Percentiles rank a stretch among this genome's conserved stretches.
Conservation (phyloP, 352 stramenopile genomes). For the Pythium aphanidermatum region DNA sequence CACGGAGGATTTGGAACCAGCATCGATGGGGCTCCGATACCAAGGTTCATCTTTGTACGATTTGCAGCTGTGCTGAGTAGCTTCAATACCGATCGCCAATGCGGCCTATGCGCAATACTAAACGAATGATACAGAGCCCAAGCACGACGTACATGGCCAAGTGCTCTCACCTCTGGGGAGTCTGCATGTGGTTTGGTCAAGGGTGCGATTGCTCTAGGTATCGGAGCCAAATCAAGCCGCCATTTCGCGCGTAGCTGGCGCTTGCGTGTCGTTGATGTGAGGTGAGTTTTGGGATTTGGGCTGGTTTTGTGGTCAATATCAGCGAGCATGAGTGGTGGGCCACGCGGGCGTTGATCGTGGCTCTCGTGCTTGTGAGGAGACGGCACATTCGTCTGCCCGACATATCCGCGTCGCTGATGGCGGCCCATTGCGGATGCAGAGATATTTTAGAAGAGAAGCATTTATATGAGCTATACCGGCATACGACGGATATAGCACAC, state of each 20-base stretch:
- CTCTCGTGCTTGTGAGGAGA: conserved; percentile 7
- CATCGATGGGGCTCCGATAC: conserved; percentile 42
- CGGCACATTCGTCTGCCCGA: conserved; percentile 18
- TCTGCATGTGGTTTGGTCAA: not conserved
- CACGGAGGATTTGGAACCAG: conserved; percentile 41
- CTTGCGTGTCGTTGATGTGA: not conserved
- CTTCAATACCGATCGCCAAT: conserved; percentile 14
- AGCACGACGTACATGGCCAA: not conserved
- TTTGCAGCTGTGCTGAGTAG: conserved; percentile 26
- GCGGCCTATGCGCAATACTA: not conserved
- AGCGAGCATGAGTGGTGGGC: not conserved
- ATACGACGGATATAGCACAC: too few relatives aligned
- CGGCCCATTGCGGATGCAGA: conserved; percentile 9
- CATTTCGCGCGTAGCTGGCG: conserved; percentile 8
- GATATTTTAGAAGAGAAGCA: not conserved
- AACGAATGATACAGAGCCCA: not conserved
- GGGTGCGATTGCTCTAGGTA: not conserved
- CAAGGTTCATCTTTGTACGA: conserved; percentile 57
- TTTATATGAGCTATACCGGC: not conserved
- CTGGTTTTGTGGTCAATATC: not conserved
- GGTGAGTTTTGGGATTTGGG: not conserved
- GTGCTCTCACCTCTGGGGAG: not conserved
- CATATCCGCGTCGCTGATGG: conserved; percentile 14
- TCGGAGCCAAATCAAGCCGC: conserved; percentile 10
- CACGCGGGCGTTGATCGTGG: too few relatives aligned